These are phyloP conservation scores for Globisporangium heterothallicum DNA, from an alignment of 352 stramenopile species.

Conservation along the genomic window DNA sequence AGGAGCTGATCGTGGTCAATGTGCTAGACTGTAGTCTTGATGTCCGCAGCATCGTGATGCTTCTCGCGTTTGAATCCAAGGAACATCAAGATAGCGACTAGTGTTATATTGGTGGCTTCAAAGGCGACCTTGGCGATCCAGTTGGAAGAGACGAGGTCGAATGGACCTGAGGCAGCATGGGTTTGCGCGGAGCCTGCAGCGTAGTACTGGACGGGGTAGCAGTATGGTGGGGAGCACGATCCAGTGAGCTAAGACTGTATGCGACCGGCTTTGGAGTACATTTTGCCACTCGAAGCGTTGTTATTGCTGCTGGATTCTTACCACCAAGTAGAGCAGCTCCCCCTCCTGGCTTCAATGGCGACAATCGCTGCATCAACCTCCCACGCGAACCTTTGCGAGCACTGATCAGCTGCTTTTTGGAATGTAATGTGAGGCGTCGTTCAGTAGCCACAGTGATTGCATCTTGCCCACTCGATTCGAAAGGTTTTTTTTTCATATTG, in stretches of 20 bases:
- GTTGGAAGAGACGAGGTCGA: slow-evolving; percentile 1
- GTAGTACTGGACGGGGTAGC: slow-evolving; percentile 1
- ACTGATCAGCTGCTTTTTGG: not conserved
- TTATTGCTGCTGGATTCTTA: not conserved
- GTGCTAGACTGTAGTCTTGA: no score
- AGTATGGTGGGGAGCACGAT: slow-evolving; percentile 2
- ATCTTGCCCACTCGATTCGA: slow-evolving; percentile 1
- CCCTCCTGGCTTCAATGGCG: slow-evolving; percentile 2
- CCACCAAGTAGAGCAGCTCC: not conserved
- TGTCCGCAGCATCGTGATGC: no score
- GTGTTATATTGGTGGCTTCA: not conserved
- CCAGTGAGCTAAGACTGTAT: slow-evolving; percentile 15
- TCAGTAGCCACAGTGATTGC: not conserved
- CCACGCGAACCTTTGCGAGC: not conserved
- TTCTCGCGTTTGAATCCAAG: not conserved
- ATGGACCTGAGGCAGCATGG: slow-evolving; percentile 1
- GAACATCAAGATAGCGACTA: not conserved
- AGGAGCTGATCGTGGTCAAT: not conserved
- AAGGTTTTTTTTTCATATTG: not conserved
- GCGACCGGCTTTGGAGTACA: slow-evolving; percentile 13
- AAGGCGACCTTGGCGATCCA: not conserved
- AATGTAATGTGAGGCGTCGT: not conserved
- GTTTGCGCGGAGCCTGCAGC: not conserved
- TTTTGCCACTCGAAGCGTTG: slow-evolving; percentile 12
- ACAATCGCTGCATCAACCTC: not conserved